phyloP scores from a whole-genome alignment of 2,329 filamentous ascomycete species.

The Neurospora sp. region DNA sequence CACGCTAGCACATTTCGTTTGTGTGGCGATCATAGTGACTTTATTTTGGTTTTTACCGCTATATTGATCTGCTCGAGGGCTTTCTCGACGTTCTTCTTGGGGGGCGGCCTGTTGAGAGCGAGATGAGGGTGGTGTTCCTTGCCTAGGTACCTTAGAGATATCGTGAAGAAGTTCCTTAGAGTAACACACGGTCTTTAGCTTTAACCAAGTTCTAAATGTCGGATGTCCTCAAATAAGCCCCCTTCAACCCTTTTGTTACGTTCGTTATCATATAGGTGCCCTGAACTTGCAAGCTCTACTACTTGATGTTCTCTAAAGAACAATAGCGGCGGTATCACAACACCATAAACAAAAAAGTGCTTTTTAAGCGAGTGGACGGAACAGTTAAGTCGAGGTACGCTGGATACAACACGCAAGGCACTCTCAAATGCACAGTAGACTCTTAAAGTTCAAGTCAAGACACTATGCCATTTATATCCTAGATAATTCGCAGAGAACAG shows the following conservation, averaged over 20 bases:
- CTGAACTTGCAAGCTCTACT: not conserved
- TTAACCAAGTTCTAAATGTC: not conserved
- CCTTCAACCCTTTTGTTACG: not conserved
- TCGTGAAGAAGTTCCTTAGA: too few relatives aligned
- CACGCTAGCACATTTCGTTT: too few relatives aligned
- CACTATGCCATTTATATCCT: not conserved
- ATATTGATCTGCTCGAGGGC: too few relatives aligned
- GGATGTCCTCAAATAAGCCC: not conserved
- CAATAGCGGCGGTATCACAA: not conserved
- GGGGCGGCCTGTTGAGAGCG: too few relatives aligned
- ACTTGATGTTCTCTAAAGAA: not conserved
- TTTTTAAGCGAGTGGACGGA: not conserved
- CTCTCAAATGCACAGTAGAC: not conserved
- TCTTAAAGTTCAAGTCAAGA: not conserved
- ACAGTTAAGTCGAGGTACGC: not conserved
- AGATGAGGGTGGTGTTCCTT: too few relatives aligned
- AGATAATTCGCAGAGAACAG: not conserved
- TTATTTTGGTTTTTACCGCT: too few relatives aligned
- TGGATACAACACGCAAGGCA: not conserved
- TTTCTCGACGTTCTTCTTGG: too few relatives aligned
- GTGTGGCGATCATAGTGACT: too few relatives aligned
- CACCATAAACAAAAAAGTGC: fast-evolving
- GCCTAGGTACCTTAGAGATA: too few relatives aligned
- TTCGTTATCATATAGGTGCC: not conserved
- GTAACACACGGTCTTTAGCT: not conserved